Evolutionary conservation across 106 monocot genomes (phyloP), one percentile per base, ranked within the genome.

Genomic region (Apostasia shenzhenica): DNA sequence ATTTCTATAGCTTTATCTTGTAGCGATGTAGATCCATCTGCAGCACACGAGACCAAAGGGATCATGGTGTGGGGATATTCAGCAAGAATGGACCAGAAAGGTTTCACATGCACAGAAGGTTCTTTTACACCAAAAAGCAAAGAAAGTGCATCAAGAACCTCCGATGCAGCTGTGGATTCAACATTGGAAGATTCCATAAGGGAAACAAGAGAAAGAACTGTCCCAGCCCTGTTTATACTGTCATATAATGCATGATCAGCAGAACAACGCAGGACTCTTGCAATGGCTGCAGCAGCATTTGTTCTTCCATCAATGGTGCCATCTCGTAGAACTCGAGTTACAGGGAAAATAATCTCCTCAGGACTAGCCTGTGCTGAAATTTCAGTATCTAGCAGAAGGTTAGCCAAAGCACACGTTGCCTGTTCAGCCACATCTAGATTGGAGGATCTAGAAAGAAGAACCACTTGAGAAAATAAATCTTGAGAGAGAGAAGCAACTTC

Each of bases 1-100:
- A 99, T 73, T 77, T 99, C 89, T 60, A 99, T 86, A 43, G 93
- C 81, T 83, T 90, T 93, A 70, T 99, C 90, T 80, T 99, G 99
- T 55, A 87, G 72, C 43, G 73, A 55, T 4, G 85, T 67, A 50
- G 83, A 65, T 72, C 84, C 89, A 76, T 88, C 70, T 69, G 93
- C 83, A 62, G 90, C 67, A 69, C 90, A 90, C 57, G 85, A 80
- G 59, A 90, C 85, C 38, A 99, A 60, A 62, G 99, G 88, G 60
- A 67, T 37, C 45, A 99, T 79, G 9, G 87, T 82, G 57, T 88
- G 78, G 43, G 93, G 90, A 74, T 82, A 49, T 61, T 93, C 99
- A 4, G 83, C 67, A 70, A 99, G 87, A 51, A 90, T 73, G 54
- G 45, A 67, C 83, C 81, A 88, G 45, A 88, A 84, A 78, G 85